phyloP scores from a whole-genome alignment of 169 alveolate species.

The Plasmodium fragile region DNA sequence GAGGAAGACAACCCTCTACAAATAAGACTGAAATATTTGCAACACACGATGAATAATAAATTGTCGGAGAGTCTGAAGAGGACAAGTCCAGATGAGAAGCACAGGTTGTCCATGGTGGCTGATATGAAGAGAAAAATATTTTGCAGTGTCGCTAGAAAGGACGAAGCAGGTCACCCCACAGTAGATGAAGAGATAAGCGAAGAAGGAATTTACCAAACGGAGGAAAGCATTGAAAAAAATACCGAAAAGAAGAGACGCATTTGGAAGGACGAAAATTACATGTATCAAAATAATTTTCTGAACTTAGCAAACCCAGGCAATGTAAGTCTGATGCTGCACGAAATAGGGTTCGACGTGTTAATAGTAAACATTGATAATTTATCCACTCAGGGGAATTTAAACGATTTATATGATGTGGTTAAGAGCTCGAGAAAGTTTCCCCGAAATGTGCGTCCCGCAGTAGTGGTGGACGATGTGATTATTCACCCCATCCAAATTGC shows the following conservation, averaged over 20 bases:
- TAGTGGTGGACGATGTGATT: constrained; percentile 85
- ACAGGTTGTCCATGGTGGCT: constrained; percentile 83
- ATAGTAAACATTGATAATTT: constrained; percentile 83
- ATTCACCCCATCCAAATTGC: constrained; percentile 87
- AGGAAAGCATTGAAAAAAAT: constrained; percentile 14
- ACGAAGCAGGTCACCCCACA: neutral
- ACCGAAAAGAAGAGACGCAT: neutral
- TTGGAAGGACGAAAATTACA: constrained; percentile 6
- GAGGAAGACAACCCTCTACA: constrained; percentile 70
- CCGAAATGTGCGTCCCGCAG: constrained; percentile 84
- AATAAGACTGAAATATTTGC: constrained; percentile 81
- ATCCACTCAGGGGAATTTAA: constrained; percentile 79
- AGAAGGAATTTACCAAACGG: constrained; percentile 77
- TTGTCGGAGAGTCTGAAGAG: constrained; percentile 85
- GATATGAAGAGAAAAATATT: constrained; percentile 82
- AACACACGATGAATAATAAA: constrained; percentile 84
- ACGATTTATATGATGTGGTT: constrained; percentile 78
- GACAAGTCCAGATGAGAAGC: constrained; percentile 75
- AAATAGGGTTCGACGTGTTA: constrained; percentile 83
- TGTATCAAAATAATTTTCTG: constrained; percentile 47
- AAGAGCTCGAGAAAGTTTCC: constrained; percentile 77
- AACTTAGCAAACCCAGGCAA: constrained; percentile 71
- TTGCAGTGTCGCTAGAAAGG: constrained; percentile 11
- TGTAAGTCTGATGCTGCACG: constrained; percentile 28
- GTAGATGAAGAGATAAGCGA: constrained; percentile 66